Base-by-base conservation (phyloP, 1,139 yeast genomes). In the Saccharomyces pastorianus region DNA sequence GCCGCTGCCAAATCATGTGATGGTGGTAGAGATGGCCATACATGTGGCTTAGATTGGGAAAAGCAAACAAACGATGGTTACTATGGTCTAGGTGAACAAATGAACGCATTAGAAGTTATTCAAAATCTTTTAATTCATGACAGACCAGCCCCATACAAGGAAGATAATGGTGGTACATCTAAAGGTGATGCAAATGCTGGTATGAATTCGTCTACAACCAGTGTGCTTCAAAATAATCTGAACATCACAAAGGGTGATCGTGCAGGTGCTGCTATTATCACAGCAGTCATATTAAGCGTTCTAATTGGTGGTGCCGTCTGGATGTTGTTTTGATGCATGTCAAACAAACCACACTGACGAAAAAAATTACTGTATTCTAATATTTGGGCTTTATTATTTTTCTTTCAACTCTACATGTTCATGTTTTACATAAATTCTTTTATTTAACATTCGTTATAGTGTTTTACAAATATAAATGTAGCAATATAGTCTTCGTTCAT, bases 241-340 rank as follows among this genome's bases (percentile, higher is more conserved):
- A 66, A 69, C 7, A 76, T 89, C 53, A 73, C 77, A 47, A 66
- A 73, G 4, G 83, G 82, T 54, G 97, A 88, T 68, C 79, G 73
- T 56, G 96, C 91, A 0, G 97, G 97, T 47, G 96, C 96, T 1
- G 88, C 90, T 44, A 77, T 89, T 46, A 76, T 88, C 53, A 91
- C 97, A 2, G 91, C 88, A 1, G 66, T 88, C n/a, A 76, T 88
- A n/a, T 77, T 88, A 48, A 76, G 80, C 1, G 71, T 80, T 6
- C 66, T 88, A 44, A 67, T 83, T 28, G 89, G 82, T 23, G 77
- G 87, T 26, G 80, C 85, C 47, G 77, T 82, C 23, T 89, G 96
- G 96, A 81, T 89, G 79, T 69, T 86, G 55, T 69, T 80, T 53
- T 80, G 65, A 55, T 17, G 11, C 25, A n/a, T 13, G 38, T 13